phyloP scores from a whole-genome alignment of 257 asterid species.

The Lycium ferocissimum region DNA sequence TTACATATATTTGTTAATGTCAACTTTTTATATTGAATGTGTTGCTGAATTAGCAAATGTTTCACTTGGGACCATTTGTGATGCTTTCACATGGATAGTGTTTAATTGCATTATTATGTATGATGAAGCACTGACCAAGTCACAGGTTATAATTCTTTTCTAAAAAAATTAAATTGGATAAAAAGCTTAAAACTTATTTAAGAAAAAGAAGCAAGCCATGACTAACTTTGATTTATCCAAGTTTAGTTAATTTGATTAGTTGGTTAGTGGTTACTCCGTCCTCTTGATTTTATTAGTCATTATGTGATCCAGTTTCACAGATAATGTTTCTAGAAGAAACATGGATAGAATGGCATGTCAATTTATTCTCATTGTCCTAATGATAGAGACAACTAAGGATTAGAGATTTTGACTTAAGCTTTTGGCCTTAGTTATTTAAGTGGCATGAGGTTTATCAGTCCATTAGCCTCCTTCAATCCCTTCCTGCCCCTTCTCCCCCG shows the following conservation, averaged over 20 bases:
- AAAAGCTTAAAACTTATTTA: not conserved
- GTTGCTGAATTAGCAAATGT: not conserved
- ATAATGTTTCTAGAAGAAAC: constrained; percentile 16
- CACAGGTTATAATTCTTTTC: not conserved
- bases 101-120: not conserved
- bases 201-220: not conserved
- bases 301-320: not conserved
- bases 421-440: not conserved
- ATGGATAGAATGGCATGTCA: not conserved
- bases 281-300: not conserved
- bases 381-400: constrained; percentile 3
- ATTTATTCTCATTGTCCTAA: constrained; percentile 3
- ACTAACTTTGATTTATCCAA: not conserved
- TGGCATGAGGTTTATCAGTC: constrained; percentile 17
- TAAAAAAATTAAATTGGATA: not conserved
- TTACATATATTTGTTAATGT: not conserved
- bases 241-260: not conserved
- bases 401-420: not conserved
- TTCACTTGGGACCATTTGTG: not conserved
- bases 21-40: not conserved
- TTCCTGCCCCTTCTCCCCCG: not conserved
- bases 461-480: constrained; percentile 21
- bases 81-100: not conserved
- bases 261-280: not conserved
- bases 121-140: not conserved